These are phyloP conservation scores for Colletotrichum sp. DNA, from an alignment of 2,329 filamentous ascomycete species.

Conservation along the genomic window DNA sequence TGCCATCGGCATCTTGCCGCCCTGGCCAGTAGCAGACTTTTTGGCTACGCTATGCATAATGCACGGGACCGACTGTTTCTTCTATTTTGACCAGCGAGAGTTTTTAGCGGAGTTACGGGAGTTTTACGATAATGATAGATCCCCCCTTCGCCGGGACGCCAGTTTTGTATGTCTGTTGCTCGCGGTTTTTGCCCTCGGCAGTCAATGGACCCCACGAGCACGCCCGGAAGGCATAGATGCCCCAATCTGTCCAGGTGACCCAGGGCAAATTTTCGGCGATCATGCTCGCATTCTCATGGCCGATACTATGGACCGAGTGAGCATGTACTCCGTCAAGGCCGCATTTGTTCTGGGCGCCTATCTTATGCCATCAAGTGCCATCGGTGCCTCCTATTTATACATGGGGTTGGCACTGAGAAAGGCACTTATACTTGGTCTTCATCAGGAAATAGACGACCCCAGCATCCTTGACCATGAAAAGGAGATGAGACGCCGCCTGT, in stretches of 20 bases:
- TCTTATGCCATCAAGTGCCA: slow-evolving; percentile 35
- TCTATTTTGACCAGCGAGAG: slow-evolving; percentile 31
- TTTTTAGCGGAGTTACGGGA: slow-evolving; percentile 26
- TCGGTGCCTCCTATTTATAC: slow-evolving; percentile 35
- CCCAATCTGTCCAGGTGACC: slow-evolving; percentile 25
- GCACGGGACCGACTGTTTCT: slow-evolving; percentile 29
- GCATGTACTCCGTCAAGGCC: slow-evolving; percentile 34
- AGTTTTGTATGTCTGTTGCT: slow-evolving; percentile 30
- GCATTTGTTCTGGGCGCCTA: slow-evolving; percentile 37
- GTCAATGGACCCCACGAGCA: slow-evolving; percentile 36
- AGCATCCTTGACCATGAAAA: slow-evolving; percentile 22
- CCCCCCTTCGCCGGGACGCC: slow-evolving; percentile 25
- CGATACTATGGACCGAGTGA: slow-evolving; percentile 35
- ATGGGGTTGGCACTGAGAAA: slow-evolving; percentile 32
- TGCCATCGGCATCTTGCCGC: slow-evolving; percentile 28
- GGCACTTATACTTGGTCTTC: slow-evolving; percentile 29
- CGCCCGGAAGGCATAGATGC: slow-evolving; percentile 24
- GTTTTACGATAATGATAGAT: slow-evolving; percentile 27
- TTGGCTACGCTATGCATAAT: slow-evolving; percentile 29
- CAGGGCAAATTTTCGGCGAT: slow-evolving; percentile 33
- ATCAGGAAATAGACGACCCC: slow-evolving; percentile 27
- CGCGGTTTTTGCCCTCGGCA: slow-evolving; percentile 32
- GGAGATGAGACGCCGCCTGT: slow-evolving; percentile 27
- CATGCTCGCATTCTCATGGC: slow-evolving; percentile 34
- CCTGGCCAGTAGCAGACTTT: slow-evolving; percentile 29